Evolutionary conservation across 2,329 filamentous ascomycete genomes (phyloP).

Genomic region (Herpotrichia juniperi): DNA sequence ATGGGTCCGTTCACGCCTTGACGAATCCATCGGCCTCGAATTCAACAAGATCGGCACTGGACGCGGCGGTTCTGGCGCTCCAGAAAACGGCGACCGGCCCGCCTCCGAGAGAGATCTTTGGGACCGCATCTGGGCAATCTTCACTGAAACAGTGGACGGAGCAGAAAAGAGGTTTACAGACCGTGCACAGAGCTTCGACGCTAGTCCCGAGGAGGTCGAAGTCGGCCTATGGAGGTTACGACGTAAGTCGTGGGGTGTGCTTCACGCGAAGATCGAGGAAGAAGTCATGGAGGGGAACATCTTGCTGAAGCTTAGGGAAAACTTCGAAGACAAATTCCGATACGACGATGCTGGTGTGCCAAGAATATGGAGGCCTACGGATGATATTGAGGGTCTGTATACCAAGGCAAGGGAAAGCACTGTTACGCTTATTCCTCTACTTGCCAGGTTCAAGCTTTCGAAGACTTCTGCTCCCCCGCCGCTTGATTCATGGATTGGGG

Average conservation of each 20-base stretch:
- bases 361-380: constrained; percentile 92
- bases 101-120: constrained; percentile 83
- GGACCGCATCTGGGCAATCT: constrained; percentile 93
- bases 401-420: constrained; percentile 92
- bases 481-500: constrained; percentile 83
- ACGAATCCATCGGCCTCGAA: constrained; percentile 86
- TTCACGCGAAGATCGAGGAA: constrained; percentile 90
- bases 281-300: constrained; percentile 99
- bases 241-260: constrained; percentile 91
- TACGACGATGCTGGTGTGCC: constrained; percentile 96
- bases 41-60: constrained; percentile 96
- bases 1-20: constrained; percentile 87
- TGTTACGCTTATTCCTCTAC: constrained; percentile 84
- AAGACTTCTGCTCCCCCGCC: constrained; percentile 78
- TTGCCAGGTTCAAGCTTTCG: constrained; percentile 81
- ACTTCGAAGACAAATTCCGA: constrained; percentile 99
- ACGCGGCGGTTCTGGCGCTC: constrained; percentile 79
- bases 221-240: constrained; percentile 91
- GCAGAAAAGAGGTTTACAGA: constrained; percentile 86
- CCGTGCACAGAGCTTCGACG: constrained; percentile 90
- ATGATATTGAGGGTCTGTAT: constrained; percentile 96
- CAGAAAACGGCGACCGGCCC: constrained; percentile 75
- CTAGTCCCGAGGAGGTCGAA: constrained; percentile 87
- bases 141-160: constrained; percentile 80
- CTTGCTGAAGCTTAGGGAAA: constrained; percentile 91